Base-by-base conservation (phyloP, 2,329 filamentous ascomycete genomes). In the Claviceps fusiformis region DNA sequence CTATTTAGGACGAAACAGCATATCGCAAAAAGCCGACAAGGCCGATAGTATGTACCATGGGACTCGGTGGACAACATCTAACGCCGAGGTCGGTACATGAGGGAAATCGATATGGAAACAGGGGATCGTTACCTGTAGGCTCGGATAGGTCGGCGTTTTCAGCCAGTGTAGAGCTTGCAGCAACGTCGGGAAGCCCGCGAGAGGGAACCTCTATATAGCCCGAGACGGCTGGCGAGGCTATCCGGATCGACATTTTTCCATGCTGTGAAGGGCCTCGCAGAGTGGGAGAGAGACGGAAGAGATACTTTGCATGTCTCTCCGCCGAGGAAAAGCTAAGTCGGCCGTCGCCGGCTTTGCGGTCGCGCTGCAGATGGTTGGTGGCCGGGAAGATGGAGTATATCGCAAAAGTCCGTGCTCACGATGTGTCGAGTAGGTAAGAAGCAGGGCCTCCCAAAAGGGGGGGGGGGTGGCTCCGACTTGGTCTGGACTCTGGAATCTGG, bases 171-270 rank as follows among this genome's bases (percentile, higher is more conserved):
- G 63, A 59, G 54, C 59, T 62, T 17, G 64, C 58, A 51, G 62
- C 50, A 56, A 59, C 55, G 54, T 62, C 62, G 56, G 62, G 60
- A 58, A 65, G 58, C 44, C 57, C 58, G 57, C 56, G 63, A 48
- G 61, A 58, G 57, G 59, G 59, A 59, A 59, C 60, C 59, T 64
- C 62, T 62, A 59, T 60, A 53, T 68, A 62, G 60, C 60, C 64
- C 53, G 57, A 57, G 45, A 58, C 46, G 56, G 61, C 58, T 60
- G 62, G 59, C 59, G 63, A 64, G 59, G 64, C 58, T 58, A 64
- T 59, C 52, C 61, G 64, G 56, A 62, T 57, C 56, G 65, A 61
- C 68, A 70, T 19, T 70, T 45, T 70, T 62, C 68, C 68, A 70
- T 70, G 58, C 64, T 69, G 67, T 13, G 52, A 54, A 45, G 39